Conservation (phyloP, 1,284 basidiomycete genomes). For the Schizophyllum commune region DNA sequence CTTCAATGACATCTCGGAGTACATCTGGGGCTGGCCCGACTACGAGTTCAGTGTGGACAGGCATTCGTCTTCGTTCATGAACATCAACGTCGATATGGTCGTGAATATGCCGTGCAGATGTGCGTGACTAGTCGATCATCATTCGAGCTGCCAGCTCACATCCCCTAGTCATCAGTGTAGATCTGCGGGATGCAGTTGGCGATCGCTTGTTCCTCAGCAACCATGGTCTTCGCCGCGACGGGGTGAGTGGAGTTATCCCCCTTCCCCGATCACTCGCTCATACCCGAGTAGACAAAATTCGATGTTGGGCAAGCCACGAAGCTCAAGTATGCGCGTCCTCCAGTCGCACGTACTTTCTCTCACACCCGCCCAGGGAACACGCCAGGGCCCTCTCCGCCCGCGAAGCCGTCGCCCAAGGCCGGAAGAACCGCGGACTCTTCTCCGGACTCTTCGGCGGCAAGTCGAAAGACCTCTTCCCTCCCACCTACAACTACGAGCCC, state of each 20-base stretch:
- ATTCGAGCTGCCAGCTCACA: slow-evolving; percentile 5
- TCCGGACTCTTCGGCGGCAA: slow-evolving; percentile 39
- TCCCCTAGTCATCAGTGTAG: slow-evolving; percentile 69
- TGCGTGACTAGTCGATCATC: slow-evolving; percentile 34
- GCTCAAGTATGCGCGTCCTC: slow-evolving; percentile 49
- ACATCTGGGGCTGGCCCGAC: slow-evolving; percentile 86
- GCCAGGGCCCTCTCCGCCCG: slow-evolving; percentile 55
- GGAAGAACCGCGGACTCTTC: slow-evolving; percentile 64
- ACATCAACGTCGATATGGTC: slow-evolving; percentile 84
- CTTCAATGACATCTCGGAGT: slow-evolving; percentile 86
- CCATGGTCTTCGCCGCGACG: slow-evolving; percentile 80
- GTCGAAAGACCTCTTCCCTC: slow-evolving; percentile 39
- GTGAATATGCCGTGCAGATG: slow-evolving; percentile 91
- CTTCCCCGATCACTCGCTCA: slow-evolving; percentile 2
- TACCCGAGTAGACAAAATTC: slow-evolving; percentile 57
- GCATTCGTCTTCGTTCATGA: slow-evolving; percentile 54
- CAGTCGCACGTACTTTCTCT: not conserved
- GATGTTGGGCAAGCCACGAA: slow-evolving; percentile 76
- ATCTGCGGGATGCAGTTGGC: slow-evolving; percentile 87
- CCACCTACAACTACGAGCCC: slow-evolving; percentile 66
- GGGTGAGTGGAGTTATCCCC: slow-evolving; percentile 38
- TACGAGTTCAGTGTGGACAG: slow-evolving; percentile 81
- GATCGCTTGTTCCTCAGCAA: slow-evolving; percentile 79
- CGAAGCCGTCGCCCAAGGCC: slow-evolving; percentile 64
- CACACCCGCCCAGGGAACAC: slow-evolving; percentile 38